Conservation (phyloP, 1,284 basidiomycete genomes). For the Heliocybe sulcata region DNA sequence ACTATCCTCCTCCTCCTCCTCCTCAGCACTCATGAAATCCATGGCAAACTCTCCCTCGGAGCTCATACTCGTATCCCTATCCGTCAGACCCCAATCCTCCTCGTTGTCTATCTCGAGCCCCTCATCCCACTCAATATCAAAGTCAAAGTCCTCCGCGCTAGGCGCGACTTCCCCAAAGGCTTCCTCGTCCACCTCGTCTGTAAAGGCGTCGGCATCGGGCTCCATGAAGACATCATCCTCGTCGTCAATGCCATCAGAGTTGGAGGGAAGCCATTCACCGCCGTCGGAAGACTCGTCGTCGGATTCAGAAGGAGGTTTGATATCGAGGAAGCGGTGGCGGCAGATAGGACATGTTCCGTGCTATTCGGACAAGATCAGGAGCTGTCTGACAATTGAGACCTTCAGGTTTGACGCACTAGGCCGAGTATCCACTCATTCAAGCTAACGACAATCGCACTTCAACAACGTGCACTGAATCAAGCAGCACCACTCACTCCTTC, state of each 20-base stretch:
- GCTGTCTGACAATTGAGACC: neutral
- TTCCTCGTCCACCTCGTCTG: conserved; percentile 26
- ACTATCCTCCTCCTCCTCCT: neutral
- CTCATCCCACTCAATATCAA: conserved; percentile 1
- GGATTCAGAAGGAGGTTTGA: conserved; percentile 40
- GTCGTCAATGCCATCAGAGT: conserved; percentile 24
- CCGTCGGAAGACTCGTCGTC: conserved; percentile 62
- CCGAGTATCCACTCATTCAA: conserved; percentile 58
- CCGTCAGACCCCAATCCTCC: conserved; percentile 1
- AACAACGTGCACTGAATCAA: conserved; percentile 4
- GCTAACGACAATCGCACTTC: conserved; percentile 22
- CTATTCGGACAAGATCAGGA: conserved; percentile 21
- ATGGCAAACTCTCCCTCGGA: neutral
- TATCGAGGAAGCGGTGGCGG: conserved; percentile 47
- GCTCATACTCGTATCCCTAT: neutral
- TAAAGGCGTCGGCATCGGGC: conserved; percentile 30
- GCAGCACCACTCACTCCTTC: conserved; percentile 44
- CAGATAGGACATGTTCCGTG: conserved; percentile 70
- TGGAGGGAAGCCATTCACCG: conserved; percentile 56
- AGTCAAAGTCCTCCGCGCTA: neutral
- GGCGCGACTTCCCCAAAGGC: neutral
- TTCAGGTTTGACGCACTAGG: conserved; percentile 27
- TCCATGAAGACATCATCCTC: conserved; percentile 38
- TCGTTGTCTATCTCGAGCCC: neutral
- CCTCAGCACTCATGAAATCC: neutral